These are phyloP conservation scores for Fusarium luffae DNA, from an alignment of 2,329 filamentous ascomycete genomes.

Conservation along the genomic window DNA sequence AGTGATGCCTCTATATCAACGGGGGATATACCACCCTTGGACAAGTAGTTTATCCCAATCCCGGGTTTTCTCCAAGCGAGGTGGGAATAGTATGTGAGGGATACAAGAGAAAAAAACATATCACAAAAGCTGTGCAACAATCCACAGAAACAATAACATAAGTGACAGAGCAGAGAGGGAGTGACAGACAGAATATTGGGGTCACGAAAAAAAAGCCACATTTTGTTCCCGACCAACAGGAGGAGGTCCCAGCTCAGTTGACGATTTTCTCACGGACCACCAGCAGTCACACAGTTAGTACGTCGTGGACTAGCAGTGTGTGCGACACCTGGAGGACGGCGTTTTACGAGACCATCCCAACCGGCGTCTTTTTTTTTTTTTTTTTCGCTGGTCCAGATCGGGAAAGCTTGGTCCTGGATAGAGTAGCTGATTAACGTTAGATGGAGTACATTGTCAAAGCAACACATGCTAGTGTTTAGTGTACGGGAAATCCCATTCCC, in stretches of 20 bases:
- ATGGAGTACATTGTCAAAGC: no score
- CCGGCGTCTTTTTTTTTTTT: not conserved
- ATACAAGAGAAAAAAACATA: not conserved
- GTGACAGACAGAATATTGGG: not conserved
- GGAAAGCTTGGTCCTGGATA: not conserved
- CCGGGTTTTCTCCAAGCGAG: not conserved
- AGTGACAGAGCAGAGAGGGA: not conserved
- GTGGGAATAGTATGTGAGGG: not conserved
- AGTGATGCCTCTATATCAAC: not conserved
- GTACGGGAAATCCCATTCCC: not conserved
- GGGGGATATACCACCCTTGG: not conserved
- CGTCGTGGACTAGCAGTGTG: not conserved
- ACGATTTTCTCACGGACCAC: not conserved
- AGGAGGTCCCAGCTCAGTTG: not conserved
- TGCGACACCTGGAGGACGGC: not conserved
- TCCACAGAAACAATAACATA: not conserved
- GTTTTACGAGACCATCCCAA: not conserved
- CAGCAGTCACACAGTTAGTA: not conserved
- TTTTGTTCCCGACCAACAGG: not conserved
- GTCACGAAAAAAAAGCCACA: not conserved
- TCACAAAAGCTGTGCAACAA: not conserved
- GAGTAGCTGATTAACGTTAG: not conserved
- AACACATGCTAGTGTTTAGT: not conserved
- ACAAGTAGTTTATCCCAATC: not conserved
- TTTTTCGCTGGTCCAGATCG: not conserved